These are phyloP conservation scores for Claviceps arundinis DNA, from an alignment of 2,329 filamentous ascomycete species.

Conservation along the genomic window DNA sequence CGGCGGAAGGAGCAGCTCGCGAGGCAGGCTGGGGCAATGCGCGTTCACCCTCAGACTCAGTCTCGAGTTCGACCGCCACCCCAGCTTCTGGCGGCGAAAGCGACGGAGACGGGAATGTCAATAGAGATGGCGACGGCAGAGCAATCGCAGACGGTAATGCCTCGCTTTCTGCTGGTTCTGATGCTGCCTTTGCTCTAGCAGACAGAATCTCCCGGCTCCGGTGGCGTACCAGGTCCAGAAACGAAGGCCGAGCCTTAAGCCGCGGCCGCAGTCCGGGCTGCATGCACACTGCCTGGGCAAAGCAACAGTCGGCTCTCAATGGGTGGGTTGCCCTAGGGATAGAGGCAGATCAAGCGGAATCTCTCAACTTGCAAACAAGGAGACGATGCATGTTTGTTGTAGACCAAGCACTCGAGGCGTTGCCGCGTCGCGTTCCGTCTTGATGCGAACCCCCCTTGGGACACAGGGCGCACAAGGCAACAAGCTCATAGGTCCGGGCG, in stretches of 20 bases:
- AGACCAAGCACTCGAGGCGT: too few relatives aligned
- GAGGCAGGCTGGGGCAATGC: not conserved
- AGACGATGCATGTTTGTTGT: too few relatives aligned
- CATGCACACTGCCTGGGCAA: constrained; percentile 24
- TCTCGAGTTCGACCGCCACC: not conserved
- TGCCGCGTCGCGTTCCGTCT: too few relatives aligned
- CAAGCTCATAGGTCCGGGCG: too few relatives aligned
- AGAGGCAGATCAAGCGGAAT: too few relatives aligned
- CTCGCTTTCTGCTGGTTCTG: not conserved
- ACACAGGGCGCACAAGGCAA: too few relatives aligned
- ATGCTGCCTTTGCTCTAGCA: not conserved
- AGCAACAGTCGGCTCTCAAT: not conserved
- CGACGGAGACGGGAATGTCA: not conserved
- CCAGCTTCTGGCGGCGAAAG: not conserved
- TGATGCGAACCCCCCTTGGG: too few relatives aligned
- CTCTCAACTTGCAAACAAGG: too few relatives aligned
- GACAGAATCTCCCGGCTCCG: constrained; percentile 14
- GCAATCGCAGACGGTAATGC: constrained; percentile 1
- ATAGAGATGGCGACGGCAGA: constrained; percentile 1
- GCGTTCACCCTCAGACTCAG: too few relatives aligned
- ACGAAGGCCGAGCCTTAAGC: constrained; percentile 38
- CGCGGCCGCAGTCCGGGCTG: constrained; percentile 36
- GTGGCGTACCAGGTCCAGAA: constrained; percentile 36
- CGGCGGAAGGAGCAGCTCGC: constrained; percentile 10
- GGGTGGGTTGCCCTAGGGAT: too few relatives aligned